Evolutionary conservation across 169 alveolate genomes (phyloP), one percentile per base, ranked within the genome.

Genomic region (Plasmodium blacklocki): DNA sequence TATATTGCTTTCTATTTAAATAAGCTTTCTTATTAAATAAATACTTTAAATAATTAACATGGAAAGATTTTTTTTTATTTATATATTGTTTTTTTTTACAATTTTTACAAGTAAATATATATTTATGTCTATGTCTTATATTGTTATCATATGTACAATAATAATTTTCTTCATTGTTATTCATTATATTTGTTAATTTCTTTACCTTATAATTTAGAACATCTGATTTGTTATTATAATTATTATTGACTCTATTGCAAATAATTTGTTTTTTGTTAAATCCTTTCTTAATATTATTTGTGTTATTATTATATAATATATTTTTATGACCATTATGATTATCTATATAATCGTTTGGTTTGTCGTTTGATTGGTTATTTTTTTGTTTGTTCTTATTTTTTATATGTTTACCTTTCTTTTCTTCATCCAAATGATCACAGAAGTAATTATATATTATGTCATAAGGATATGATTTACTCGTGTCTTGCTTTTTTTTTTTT

Each of bases 371-470:
- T 15, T 2, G 0, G 52, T 21, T 39, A 2, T n/a, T 56, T n/a
- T 32, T 32, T 32, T 32, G 5, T 5, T 32, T 3, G 0, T 32
- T 45, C n/a, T 29, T 59, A 6, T 12, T 70, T 6, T 49, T 4
- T 43, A 23, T 73, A 11, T 67, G 15, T 11, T 19, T 3, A 7
- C 54, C 15, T 3, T 11, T 54, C 3, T 56, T 23, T 7, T 74
- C 18, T 18, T 49, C 19, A 52, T 8, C 14, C 45, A 32, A 32
- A 0, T 59, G 54, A 39, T 60, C 73, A 47, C 21, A 74, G 47
- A 74, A 74, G 45, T 74, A 74, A 19, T 67, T 74, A 23, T 64
- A 74, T 8, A 62, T 74, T 47, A 74, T 74, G 26, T 74, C 67
- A 50, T 29, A 45, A 11, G 45, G 45, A 32, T 32, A 32, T 32